Percentiles rank a stretch among this genome's conserved stretches.
These are phyloP conservation scores for Fusarium mangiferae DNA, from an alignment of 2,329 filamentous ascomycete genomes.

Conservation along the genomic window DNA sequence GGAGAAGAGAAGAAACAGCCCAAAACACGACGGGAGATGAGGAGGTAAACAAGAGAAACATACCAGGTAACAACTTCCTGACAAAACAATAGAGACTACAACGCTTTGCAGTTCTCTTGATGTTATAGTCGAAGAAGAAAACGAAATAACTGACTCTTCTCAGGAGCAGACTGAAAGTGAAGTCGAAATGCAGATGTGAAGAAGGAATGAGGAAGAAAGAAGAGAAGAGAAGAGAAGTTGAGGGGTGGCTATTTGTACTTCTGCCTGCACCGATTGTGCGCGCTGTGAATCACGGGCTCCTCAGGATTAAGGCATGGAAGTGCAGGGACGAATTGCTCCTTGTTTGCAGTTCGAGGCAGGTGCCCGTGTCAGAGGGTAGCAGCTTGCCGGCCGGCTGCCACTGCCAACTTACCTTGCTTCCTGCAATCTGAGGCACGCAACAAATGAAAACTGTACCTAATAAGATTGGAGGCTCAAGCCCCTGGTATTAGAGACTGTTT, in stretches of 20 bases:
- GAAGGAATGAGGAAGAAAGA: conserved; percentile 1
- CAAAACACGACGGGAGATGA: not conserved
- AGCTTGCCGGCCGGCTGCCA: conserved; percentile 4
- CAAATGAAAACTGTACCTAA: not conserved
- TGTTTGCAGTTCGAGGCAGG: conserved; percentile 12
- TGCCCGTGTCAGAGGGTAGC: conserved; percentile 7
- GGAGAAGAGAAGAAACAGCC: not conserved
- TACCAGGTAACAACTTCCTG: conserved; percentile 10
- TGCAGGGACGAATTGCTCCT: not conserved
- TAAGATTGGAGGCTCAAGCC: not conserved
- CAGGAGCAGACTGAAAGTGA: not conserved
- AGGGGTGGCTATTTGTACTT: conserved; percentile 6
- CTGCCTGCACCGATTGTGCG: not conserved
- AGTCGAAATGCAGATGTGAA: not conserved
- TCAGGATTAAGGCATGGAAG: not conserved
- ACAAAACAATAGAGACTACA: conserved; percentile 12
- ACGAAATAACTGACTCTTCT: not conserved
- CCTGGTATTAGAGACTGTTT: not conserved
- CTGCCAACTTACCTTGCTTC: not conserved
- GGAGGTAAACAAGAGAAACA: not conserved
- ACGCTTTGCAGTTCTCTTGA: conserved; percentile 28
- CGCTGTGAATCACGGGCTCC: conserved; percentile 9
- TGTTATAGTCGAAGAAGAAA: not conserved
- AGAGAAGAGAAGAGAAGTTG: not conserved
- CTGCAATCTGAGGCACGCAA: not conserved